Conservation (phyloP, 2,329 filamentous ascomycete genomes). For the Rutstroemia sp. region DNA sequence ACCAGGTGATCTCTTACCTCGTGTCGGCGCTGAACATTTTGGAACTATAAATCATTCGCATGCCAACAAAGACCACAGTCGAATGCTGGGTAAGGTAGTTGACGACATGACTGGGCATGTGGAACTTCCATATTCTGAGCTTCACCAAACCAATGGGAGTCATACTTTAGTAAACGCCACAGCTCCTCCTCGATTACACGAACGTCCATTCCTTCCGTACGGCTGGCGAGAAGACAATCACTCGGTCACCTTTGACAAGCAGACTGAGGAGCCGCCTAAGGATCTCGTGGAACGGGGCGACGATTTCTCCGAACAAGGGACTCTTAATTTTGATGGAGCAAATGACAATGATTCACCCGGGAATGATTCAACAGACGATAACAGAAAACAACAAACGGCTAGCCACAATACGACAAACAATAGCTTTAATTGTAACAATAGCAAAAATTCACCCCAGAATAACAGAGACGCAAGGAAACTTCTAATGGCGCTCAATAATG, state of each 20-base stretch:
- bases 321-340: background rate
- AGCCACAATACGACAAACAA: background rate
- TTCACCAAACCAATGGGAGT: background rate
- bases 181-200: background rate
- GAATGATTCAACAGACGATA: background rate
- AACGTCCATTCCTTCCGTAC: background rate
- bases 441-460: background rate
- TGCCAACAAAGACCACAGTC: too few species aligned
- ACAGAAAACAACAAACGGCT: background rate
- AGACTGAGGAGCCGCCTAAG: background rate
- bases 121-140: background rate
- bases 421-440: background rate
- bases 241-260: background rate
- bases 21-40: background rate
- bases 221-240: background rate
- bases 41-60: background rate
- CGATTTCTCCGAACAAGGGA: background rate
- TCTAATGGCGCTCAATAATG: constrained; percentile 9
- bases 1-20: background rate
- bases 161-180: background rate
- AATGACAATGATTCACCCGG: constrained; percentile 1
- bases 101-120: background rate
- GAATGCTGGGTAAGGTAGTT: background rate
- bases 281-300: background rate
- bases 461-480: background rate